phyloP scores from a whole-genome alignment of 2,329 filamentous ascomycete genomes.

The Remersonia thermophila region DNA sequence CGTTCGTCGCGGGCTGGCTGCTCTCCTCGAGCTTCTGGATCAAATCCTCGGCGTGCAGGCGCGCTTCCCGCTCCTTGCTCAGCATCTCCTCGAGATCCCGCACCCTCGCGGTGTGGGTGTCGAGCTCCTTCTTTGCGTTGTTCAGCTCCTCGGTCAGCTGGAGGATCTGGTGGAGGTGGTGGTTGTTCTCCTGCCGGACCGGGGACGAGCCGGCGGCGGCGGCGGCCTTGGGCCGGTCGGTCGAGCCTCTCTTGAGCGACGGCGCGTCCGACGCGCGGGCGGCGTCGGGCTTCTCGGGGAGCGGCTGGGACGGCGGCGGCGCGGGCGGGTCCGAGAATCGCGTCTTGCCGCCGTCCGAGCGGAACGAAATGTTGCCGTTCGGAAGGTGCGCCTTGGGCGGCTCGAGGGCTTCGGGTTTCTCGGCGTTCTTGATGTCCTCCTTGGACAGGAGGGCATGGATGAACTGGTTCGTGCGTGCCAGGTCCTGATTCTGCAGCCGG shows the following conservation, averaged over 20 bases:
- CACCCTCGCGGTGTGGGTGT: constrained; percentile 67
- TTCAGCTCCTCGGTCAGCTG: constrained; percentile 76
- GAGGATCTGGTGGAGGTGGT: constrained; percentile 56
- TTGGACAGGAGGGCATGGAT: constrained; percentile 64
- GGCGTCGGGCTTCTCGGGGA: constrained; percentile 84
- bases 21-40: constrained; percentile 57
- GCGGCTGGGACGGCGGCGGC: constrained; percentile 80
- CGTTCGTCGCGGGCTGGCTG: constrained; percentile 29
- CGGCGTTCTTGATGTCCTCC: constrained; percentile 49
- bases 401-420: constrained; percentile 38
- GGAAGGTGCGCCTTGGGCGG: constrained; percentile 33
- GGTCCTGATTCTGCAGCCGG: constrained; percentile 74
- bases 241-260: constrained; percentile 62
- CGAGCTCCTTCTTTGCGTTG: constrained; percentile 74
- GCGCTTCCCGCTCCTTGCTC: constrained; percentile 65
- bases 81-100: constrained; percentile 71
- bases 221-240: constrained; percentile 55
- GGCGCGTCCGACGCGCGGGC: constrained; percentile 35
- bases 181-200: constrained; percentile 43
- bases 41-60: constrained; percentile 73
- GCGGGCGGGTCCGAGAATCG: constrained; percentile 89
- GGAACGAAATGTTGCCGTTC: constrained; percentile 44
- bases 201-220: constrained; percentile 49
- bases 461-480: constrained; percentile 71
- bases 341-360: constrained; percentile 58